Conservation (phyloP, 495 filamentous ascomycete genomes). For the Tuber melanosporum region DNA sequence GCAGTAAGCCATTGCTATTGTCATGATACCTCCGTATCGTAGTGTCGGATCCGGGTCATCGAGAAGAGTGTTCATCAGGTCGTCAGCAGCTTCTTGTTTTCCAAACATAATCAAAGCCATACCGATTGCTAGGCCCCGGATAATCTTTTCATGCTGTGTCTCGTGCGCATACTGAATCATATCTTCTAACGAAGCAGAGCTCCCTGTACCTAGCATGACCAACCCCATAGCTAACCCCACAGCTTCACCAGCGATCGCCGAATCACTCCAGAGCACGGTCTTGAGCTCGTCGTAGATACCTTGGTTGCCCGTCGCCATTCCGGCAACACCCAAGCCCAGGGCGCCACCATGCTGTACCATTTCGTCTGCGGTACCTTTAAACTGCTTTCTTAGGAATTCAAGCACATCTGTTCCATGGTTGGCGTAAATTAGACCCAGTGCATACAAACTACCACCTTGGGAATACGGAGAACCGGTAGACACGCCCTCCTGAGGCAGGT, state of each 20-base stretch:
- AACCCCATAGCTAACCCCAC: conserved; percentile 93
- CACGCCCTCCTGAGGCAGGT: conserved; percentile 71
- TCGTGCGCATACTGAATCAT: conserved; percentile 98
- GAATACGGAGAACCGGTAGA: conserved; percentile 75
- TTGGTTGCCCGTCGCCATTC: conserved; percentile 89
- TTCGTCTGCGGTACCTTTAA: conserved; percentile 80
- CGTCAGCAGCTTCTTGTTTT: conserved; percentile 88
- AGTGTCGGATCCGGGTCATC: conserved; percentile 90
- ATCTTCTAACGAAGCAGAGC: conserved; percentile 79
- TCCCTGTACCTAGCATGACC: conserved; percentile 94
- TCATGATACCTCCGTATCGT: conserved; percentile 97
- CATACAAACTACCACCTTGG: conserved; percentile 91
- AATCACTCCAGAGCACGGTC: conserved; percentile 79
- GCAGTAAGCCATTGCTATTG: conserved; percentile 95
- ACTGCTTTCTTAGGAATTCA: conserved; percentile 78
- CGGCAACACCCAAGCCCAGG: conserved; percentile 88
- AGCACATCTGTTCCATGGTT: conserved; percentile 94
- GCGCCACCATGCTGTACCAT: conserved; percentile 97
- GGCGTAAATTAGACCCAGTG: conserved; percentile 91
- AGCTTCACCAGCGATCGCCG: conserved; percentile 92
- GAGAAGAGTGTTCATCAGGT: conserved; percentile 84
- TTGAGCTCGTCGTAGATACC: conserved; percentile 88
- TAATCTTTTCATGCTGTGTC: conserved; percentile 97
- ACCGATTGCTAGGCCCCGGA: conserved; percentile 86
- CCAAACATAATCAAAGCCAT: conserved; percentile 99